Evolutionary conservation across 2,329 filamentous ascomycete species (phyloP).

Genomic region (Epichloe scottii): DNA sequence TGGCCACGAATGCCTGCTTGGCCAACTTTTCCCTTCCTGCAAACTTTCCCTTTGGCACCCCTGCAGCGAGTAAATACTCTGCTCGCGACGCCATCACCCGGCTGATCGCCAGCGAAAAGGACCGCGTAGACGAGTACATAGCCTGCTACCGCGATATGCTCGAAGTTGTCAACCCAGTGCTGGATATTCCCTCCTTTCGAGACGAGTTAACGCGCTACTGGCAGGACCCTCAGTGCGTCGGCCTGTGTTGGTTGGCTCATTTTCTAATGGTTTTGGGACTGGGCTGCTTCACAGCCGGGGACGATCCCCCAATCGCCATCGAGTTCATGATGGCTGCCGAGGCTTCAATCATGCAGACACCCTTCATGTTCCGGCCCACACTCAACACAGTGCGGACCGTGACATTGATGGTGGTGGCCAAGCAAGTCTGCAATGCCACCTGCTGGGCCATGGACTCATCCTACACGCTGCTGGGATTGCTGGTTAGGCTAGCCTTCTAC

Average conservation of each 20-base stretch:
- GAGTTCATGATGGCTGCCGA: constrained; percentile 25
- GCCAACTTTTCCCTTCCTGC: constrained; percentile 23
- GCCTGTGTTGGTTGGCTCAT: constrained; percentile 21
- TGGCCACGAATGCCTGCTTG: constrained; percentile 23
- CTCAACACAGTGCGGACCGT: constrained; percentile 19
- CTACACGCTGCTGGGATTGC: constrained; percentile 21
- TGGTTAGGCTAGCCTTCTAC: constrained; percentile 22
- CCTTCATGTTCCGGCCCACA: constrained; percentile 25
- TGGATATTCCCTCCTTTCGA: constrained; percentile 19
- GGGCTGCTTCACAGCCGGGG: constrained; percentile 19
- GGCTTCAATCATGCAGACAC: constrained; percentile 25
- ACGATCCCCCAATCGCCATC: constrained; percentile 19
- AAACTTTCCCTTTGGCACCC: constrained; percentile 26
- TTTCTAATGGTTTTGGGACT: constrained; percentile 24
- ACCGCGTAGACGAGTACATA: constrained; percentile 16
- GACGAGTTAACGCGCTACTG: constrained; percentile 21
- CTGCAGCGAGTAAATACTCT: constrained; percentile 21
- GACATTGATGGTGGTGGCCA: constrained; percentile 22
- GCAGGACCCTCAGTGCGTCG: constrained; percentile 16
- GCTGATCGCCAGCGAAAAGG: constrained; percentile 17
- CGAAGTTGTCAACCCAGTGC: constrained; percentile 22
- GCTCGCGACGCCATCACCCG: constrained; percentile 18
- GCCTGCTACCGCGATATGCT: constrained; percentile 19
- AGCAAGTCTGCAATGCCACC: constrained; percentile 24
- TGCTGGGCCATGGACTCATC: constrained; percentile 25